A percentile compares a stretch with the other conserved stretches of the same genome.
Evolutionary conservation across 1,284 basidiomycete genomes (phyloP).

Genomic region (Neolentinus lepideus): DNA sequence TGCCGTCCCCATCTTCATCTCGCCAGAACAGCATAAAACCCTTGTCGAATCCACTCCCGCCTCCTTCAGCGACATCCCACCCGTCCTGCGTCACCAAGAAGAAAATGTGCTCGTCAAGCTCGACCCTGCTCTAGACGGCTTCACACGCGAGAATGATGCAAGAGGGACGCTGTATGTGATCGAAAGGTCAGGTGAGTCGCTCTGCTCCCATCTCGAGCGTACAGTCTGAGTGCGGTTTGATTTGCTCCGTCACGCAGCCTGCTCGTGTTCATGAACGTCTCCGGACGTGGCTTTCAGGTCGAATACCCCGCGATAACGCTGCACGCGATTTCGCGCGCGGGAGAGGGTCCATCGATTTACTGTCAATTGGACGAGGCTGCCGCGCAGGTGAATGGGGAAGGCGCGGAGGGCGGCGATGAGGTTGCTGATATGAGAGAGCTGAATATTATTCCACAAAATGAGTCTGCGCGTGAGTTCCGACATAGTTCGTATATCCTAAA

Average conservation of each 20-base stretch:
- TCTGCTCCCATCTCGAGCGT: background rate
- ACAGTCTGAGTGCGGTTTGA: constrained; percentile 1
- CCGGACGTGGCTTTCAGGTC: constrained; percentile 70
- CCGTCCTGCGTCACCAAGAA: constrained; percentile 69
- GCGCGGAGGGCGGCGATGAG: constrained; percentile 39
- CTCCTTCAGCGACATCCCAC: constrained; percentile 77
- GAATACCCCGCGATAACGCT: constrained; percentile 82
- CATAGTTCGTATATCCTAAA: too few species aligned
- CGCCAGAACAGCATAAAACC: constrained; percentile 60
- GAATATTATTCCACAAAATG: constrained; percentile 56
- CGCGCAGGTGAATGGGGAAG: constrained; percentile 20
- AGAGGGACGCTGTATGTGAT: constrained; percentile 72
- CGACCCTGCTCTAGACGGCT: constrained; percentile 57
- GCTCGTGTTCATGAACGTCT: constrained; percentile 68
- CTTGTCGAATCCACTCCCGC: constrained; percentile 71
- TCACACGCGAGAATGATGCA: constrained; percentile 40
- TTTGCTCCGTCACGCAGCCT: constrained; percentile 38
- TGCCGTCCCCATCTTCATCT: constrained; percentile 48
- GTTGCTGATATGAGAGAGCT: constrained; percentile 67
- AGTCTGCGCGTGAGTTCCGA: constrained; percentile 49
- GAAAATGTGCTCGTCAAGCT: constrained; percentile 59
- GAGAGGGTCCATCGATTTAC: constrained; percentile 67
- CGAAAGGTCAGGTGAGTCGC: constrained; percentile 55
- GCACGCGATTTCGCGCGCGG: constrained; percentile 77
- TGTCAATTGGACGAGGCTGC: constrained; percentile 78